Base-by-base conservation (phyloP, 2,329 filamentous ascomycete species). In the Xylariales sp. region DNA sequence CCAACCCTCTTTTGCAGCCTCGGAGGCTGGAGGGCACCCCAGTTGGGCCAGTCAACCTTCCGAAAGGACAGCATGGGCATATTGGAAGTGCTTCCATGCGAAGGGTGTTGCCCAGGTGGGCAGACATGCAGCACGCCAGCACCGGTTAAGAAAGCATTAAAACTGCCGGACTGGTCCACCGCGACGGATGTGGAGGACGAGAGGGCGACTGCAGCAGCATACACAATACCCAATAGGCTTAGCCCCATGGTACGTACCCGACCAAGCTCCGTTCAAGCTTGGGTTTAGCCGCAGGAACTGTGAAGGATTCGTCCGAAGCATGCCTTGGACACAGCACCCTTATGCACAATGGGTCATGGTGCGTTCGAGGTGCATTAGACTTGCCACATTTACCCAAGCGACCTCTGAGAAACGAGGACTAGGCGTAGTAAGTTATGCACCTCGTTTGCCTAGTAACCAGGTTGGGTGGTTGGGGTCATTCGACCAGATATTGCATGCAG, bases 261-360 rank as follows among this genome's bases (percentile, higher is more conserved):
- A 16, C 30, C 34, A 37, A 20, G 20, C 24, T 37, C n/a, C 8
- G 23, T n/a, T 25, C n/a, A 8, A 25, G n/a, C n/a, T 25, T 13
- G 29, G 34, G 40, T 30, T 29, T 42, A 38, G 40, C 30, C 35
- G 40, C 40, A 42, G 40, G 35, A 38, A 42, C 40, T 15, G 15
- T 31, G 11, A 34, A 29, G 25, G 25, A 42, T 35, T 42, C 30
- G 40, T 38, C 35, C 28, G 27, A 27, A 33, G 33, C 29, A 38
- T 31, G 16, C 21, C 14, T 18, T 29, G 19, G 24, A 25, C 34
- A 38, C 31, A 19, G 28, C 25, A 25, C 35, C 19, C 27, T 31
- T 18, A 20, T 38, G 35, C 27, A 38, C 13, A 15, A 23, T 21
- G 27, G 28, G 35, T 39, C 33, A 18, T 14, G 28, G 21, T 39